phyloP scores from a whole-genome alignment of 305 asterid species.

The Fraxinus floribunda region DNA sequence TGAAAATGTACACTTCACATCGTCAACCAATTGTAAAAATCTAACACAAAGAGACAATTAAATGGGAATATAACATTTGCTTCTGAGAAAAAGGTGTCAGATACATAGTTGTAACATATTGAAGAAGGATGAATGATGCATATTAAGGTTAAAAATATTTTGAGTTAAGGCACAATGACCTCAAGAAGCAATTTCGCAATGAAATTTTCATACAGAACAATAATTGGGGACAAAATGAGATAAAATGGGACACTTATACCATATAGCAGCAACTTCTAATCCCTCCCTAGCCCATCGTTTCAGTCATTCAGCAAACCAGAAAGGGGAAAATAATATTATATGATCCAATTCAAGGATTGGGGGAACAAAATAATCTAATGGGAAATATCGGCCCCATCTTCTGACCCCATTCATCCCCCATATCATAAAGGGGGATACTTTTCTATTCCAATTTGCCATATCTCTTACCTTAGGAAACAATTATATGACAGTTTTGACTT shows the following conservation, averaged over 20 bases:
- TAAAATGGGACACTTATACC: not conserved
- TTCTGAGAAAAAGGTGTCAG: not conserved
- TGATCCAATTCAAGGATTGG: not conserved
- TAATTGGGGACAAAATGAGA: not conserved
- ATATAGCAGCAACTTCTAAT: not conserved
- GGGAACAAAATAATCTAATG: not conserved
- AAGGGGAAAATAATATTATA: not conserved
- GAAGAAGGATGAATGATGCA: not conserved
- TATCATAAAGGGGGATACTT: not conserved
- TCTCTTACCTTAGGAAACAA: not conserved
- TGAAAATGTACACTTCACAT: not conserved
- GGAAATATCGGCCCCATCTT: not conserved
- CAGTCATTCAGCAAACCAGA: not conserved
- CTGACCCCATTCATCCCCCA: not conserved
- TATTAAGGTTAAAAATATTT: not conserved
- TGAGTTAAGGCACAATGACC: not conserved
- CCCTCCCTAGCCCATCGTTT: not conserved
- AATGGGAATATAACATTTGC: not conserved
- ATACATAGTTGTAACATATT: not conserved
- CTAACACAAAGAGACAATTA: not conserved
- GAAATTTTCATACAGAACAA: not conserved
- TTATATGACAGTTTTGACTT: not conserved
- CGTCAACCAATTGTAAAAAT: not conserved
- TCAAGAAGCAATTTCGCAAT: not conserved
- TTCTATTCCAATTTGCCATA: not conserved